Conservation (phyloP, 2,329 filamentous ascomycete genomes). For the Zymoseptoria brevis region DNA sequence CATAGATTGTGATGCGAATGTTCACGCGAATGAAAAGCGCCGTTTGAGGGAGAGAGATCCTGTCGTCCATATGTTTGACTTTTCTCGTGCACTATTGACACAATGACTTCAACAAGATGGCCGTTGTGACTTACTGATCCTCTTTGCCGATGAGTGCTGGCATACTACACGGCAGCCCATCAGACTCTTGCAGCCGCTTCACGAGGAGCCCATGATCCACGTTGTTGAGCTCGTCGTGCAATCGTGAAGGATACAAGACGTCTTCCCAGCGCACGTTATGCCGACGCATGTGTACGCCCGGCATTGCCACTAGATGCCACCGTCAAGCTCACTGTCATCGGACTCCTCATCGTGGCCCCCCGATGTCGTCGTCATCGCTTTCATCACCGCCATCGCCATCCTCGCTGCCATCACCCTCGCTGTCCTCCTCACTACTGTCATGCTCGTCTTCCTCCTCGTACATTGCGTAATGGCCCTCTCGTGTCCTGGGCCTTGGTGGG, state of each 20-base stretch:
- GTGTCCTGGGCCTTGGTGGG: not conserved
- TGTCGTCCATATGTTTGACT: not conserved
- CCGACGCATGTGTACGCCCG: no score
- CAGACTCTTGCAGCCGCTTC: no score
- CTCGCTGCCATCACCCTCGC: not conserved
- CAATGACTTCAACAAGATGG: not conserved
- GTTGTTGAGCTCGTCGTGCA: no score
- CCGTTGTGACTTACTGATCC: no score
- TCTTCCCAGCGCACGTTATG: no score
- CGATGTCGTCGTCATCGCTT: not conserved
- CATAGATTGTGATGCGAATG: not conserved
- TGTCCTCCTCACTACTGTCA: not conserved
- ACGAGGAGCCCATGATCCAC: no score
- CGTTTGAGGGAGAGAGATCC: not conserved
- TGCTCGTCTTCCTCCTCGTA: not conserved
- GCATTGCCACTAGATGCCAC: not conserved
- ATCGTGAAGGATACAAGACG: no score
- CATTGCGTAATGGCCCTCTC: not conserved
- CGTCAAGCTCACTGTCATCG: not conserved
- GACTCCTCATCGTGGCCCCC: not conserved
- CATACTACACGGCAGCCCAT: no score
- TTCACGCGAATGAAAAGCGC: not conserved
- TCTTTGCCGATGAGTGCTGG: no score
- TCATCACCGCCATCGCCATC: not conserved
- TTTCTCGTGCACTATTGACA: not conserved